These are phyloP conservation scores for Zygoascus flipseniorum DNA, from an alignment of 805 yeast species.

Conservation along the genomic window DNA sequence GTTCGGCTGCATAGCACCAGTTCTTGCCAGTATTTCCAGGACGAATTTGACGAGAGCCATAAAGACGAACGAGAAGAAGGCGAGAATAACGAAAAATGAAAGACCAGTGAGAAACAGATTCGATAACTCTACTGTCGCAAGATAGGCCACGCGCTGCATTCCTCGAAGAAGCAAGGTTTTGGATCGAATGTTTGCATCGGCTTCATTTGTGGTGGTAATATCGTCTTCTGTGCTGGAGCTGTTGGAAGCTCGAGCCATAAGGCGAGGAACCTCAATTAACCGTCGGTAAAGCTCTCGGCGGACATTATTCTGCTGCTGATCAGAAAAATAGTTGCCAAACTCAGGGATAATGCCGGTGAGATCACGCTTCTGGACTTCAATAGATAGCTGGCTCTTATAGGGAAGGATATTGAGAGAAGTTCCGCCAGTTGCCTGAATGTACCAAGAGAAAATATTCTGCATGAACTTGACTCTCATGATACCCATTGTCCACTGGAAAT, in stretches of 20 bases:
- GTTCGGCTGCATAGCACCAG: slow-evolving; percentile 49
- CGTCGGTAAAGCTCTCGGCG: slow-evolving; percentile 10
- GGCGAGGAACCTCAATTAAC: slow-evolving; percentile 5
- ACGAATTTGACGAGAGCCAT: slow-evolving; percentile 57
- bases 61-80: slow-evolving; percentile 47
- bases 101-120: slow-evolving; percentile 80
- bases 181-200: slow-evolving; percentile 45
- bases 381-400: slow-evolving; percentile 57
- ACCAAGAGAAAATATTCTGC: slow-evolving; percentile 86
- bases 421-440: slow-evolving; percentile 93
- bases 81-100: slow-evolving; percentile 69
- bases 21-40: slow-evolving; percentile 54
- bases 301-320: slow-evolving; percentile 5
- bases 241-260: slow-evolving; percentile 1
- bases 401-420: slow-evolving; percentile 64
- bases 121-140: slow-evolving; percentile 80
- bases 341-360: slow-evolving; percentile 14
- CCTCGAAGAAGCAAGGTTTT: slow-evolving; percentile 82
- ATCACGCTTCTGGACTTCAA: slow-evolving; percentile 56
- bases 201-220: slow-evolving; percentile 39
- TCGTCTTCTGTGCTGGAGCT: slow-evolving; percentile 14
- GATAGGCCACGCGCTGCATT: slow-evolving; percentile 80
- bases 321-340: slow-evolving; percentile 7
- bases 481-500: slow-evolving; percentile 95
- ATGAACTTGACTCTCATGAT: slow-evolving; percentile 67